phyloP scores from a whole-genome alignment of 2,329 filamentous ascomycete genomes.

The Pyricularia pennisetigena region DNA sequence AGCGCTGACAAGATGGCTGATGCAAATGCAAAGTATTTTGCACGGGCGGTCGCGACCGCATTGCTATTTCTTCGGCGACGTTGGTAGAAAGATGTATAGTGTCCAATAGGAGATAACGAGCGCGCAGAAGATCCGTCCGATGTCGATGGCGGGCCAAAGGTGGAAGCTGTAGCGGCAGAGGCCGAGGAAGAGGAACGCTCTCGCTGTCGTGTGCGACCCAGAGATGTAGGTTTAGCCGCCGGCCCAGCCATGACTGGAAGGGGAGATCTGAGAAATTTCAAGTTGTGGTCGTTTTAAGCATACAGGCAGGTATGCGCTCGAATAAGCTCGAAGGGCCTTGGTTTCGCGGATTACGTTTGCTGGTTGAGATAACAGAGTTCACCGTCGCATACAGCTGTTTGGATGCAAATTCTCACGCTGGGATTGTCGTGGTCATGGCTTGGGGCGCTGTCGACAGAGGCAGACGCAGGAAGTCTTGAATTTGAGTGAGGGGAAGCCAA shows the following conservation, averaged over 20 bases:
- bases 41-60: constrained; percentile 16
- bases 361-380: not conserved
- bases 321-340: not conserved
- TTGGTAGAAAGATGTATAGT: not conserved
- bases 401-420: not conserved
- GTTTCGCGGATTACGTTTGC: not conserved
- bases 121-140: not conserved
- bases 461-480: not conserved
- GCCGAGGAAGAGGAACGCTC: not conserved
- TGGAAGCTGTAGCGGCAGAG: not conserved
- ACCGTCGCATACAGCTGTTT: not conserved
- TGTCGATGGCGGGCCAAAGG: constrained; percentile 1
- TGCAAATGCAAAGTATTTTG: constrained; percentile 38
- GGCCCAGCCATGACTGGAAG: not conserved
- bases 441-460: not conserved
- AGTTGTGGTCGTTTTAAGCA: not conserved
- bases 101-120: not conserved
- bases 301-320: not conserved
- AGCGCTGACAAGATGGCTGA: constrained; percentile 49
- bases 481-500: not conserved
- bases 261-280: not conserved
- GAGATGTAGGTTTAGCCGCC: not conserved
- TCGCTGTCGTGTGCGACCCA: not conserved
- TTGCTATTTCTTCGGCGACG: constrained; percentile 4
- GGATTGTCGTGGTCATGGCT: not conserved